A percentile compares a stretch with the other conserved stretches of the same genome.
Evolutionary conservation across 345 rosid species (phyloP).

Genomic region (Raphanus raphanistrum): DNA sequence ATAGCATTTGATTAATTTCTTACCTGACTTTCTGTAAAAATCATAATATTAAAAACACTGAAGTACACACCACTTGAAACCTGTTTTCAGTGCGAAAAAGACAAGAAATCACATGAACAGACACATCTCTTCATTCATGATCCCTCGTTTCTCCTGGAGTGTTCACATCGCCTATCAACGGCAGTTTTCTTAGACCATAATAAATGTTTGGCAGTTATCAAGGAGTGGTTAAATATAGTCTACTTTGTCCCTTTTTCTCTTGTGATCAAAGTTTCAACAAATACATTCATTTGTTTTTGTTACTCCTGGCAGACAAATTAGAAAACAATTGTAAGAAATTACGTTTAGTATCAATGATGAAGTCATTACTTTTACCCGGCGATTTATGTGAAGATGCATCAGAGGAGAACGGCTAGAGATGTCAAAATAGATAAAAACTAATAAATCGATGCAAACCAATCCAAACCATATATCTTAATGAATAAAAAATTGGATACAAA

Average conservation of each 20-base stretch:
- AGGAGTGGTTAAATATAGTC: background rate
- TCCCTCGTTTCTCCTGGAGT: background rate
- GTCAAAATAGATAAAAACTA: background rate
- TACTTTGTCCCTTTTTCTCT: background rate
- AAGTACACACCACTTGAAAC: background rate
- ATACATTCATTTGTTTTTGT: background rate
- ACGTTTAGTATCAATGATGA: background rate
- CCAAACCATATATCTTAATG: background rate
- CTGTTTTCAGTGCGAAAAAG: background rate
- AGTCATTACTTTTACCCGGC: background rate
- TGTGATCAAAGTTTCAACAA: background rate
- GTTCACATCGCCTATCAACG: background rate
- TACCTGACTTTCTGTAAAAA: background rate
- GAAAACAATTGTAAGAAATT: background rate
- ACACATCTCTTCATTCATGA: background rate
- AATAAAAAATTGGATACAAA: too few relatives aligned
- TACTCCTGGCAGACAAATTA: background rate
- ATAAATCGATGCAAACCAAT: too few relatives aligned
- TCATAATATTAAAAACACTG: too few relatives aligned
- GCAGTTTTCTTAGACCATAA: background rate
- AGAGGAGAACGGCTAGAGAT: too few relatives aligned
- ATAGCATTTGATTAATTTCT: background rate
- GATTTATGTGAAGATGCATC: too few relatives aligned
- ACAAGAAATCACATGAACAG: background rate
- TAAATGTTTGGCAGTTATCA: background rate